phyloP scores from a whole-genome alignment of 2,329 filamentous ascomycete genomes.

The Dactylellina sp. region DNA sequence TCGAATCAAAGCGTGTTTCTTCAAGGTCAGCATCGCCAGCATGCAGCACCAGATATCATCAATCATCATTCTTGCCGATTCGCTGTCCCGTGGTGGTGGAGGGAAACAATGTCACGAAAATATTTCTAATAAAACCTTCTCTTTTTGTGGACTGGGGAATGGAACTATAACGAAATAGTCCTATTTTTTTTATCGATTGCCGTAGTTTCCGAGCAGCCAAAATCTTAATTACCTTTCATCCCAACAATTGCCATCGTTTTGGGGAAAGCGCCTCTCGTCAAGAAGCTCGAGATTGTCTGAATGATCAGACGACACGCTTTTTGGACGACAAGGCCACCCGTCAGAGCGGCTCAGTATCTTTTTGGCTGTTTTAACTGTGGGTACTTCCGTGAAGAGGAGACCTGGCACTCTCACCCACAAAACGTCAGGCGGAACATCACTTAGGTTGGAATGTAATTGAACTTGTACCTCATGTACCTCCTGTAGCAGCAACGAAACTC shows the following conservation, averaged over 20 bases:
- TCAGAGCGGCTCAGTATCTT: constrained; percentile 45
- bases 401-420: constrained; percentile 3
- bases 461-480: constrained; percentile 43
- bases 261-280: constrained; percentile 38
- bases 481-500: constrained; percentile 16
- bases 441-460: constrained; percentile 33
- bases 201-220: constrained; percentile 52
- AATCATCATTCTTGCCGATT: constrained; percentile 14
- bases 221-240: constrained; percentile 53
- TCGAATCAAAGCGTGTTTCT: constrained; percentile 39
- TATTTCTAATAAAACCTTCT: neutral
- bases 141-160: neutral
- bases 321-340: constrained; percentile 49
- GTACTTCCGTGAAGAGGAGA: constrained; percentile 33
- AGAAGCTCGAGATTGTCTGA: constrained; percentile 31
- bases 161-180: constrained; percentile 10
- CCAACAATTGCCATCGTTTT: constrained; percentile 50
- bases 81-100: constrained; percentile 2
- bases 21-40: constrained; percentile 6
- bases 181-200: constrained; percentile 47
- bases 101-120: constrained; percentile 1
- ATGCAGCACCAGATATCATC: too few relatives aligned
- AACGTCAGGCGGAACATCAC: constrained; percentile 48
- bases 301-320: constrained; percentile 51
- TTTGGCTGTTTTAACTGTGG: constrained; percentile 28